Percentiles rank a stretch among this genome's conserved stretches.
phyloP scores from a whole-genome alignment of 2,329 filamentous ascomycete genomes.

The Alternaria panax region DNA sequence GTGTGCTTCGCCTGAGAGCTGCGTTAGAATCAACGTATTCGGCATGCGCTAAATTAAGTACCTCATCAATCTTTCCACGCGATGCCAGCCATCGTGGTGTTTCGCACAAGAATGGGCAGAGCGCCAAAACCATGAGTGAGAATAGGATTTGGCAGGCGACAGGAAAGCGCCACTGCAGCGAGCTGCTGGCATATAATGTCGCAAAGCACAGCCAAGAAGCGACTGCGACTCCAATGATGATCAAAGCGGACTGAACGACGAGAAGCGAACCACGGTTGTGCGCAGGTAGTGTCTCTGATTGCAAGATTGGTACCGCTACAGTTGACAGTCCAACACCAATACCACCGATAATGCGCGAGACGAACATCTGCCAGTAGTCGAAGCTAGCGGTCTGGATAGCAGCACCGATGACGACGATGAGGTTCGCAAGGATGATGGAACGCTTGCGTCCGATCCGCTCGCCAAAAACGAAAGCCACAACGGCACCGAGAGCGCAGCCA shows the following conservation, averaged over 20 bases:
- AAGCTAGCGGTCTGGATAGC: conserved; percentile 43
- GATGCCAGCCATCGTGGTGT: conserved; percentile 51
- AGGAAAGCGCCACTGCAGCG: conserved; percentile 52
- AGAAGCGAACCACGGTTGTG: conserved; percentile 25
- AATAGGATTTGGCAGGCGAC: conserved; percentile 64
- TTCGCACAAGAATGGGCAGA: conserved; percentile 51
- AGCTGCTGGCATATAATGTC: conserved; percentile 19
- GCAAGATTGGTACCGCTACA: conserved; percentile 55
- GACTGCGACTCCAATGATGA: conserved; percentile 25
- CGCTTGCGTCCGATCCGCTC: conserved; percentile 64
- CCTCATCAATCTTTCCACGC: conserved; percentile 34
- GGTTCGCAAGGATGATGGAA: conserved; percentile 64
- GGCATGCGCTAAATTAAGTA: background rate
- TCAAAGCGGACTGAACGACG: conserved; percentile 22
- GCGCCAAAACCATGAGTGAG: conserved; percentile 61
- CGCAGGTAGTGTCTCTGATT: conserved; percentile 49
- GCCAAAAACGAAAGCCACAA: conserved; percentile 55
- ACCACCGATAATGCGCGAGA: conserved; percentile 50
- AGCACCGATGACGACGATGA: conserved; percentile 44
- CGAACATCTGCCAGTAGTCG: conserved; percentile 43
- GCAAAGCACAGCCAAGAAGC: conserved; percentile 28
- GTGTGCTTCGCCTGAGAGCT: conserved; percentile 19
- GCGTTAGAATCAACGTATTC: background rate
- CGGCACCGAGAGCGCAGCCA: conserved; percentile 53
- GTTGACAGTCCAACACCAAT: conserved; percentile 58